Evolutionary conservation across 345 rosid species (phyloP).

Genomic region (Passiflora organensis): DNA sequence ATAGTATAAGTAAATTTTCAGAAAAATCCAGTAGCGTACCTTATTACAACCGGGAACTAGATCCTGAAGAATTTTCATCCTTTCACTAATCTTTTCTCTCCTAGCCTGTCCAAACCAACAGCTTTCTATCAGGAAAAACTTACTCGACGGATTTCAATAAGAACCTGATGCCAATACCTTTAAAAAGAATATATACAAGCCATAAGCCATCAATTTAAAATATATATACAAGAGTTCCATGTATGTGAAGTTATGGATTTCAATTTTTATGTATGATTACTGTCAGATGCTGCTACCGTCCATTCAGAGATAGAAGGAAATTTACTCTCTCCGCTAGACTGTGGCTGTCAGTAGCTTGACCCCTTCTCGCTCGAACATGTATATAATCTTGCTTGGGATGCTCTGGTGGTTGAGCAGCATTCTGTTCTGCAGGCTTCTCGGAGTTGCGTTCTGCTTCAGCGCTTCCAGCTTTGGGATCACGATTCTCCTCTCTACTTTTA

Average conservation of each 20-base stretch:
- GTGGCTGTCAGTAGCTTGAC: slow-evolving; percentile 97
- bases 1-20: too few relatives aligned
- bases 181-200: too few relatives aligned
- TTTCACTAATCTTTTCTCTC: slow-evolving; percentile 89
- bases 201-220: too few relatives aligned
- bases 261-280: too few relatives aligned
- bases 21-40: too few relatives aligned
- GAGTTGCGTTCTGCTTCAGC: slow-evolving; percentile 40
- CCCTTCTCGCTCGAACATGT: slow-evolving; percentile 90
- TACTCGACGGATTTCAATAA: too few relatives aligned
- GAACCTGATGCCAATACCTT: not conserved
- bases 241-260: too few relatives aligned
- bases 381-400: slow-evolving; percentile 78
- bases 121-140: slow-evolving; percentile 20
- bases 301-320: too few relatives aligned
- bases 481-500: slow-evolving; percentile 46
- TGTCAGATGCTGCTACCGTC: too few relatives aligned
- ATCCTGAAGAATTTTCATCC: slow-evolving; percentile 93
- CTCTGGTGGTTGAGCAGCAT: slow-evolving; percentile 43
- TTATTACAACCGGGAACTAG: slow-evolving; percentile 89
- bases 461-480: slow-evolving; percentile 27
- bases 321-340: slow-evolving; percentile 93
- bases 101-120: slow-evolving; percentile 57
- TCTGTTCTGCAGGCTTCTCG: slow-evolving; percentile 47
- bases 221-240: too few relatives aligned